These are phyloP conservation scores for Gossypium longicalyx DNA, from an alignment of 345 rosid genomes.

Conservation along the genomic window DNA sequence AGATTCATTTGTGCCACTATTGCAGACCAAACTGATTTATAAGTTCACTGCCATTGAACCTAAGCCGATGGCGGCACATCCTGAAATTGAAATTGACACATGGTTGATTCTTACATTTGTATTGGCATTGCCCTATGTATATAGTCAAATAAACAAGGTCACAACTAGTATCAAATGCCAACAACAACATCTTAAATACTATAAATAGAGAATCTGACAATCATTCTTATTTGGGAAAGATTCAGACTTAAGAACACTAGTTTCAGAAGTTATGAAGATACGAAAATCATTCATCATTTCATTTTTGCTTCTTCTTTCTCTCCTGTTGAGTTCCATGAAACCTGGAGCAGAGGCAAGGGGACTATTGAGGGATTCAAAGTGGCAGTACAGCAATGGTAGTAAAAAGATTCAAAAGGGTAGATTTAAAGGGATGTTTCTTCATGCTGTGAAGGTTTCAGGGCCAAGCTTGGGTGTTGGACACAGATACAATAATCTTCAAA, in stretches of 20 bases:
- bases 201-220: conserved; percentile 4
- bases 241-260: not conserved
- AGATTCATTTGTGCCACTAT: not conserved
- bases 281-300: conserved; percentile 7
- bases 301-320: conserved; percentile 18
- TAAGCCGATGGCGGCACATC: not conserved
- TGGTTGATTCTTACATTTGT: not conserved
- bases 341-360: conserved; percentile 24
- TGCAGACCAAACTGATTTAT: not conserved
- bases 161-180: not conserved
- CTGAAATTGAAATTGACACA: not conserved
- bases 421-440: conserved; percentile 3
- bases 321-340: conserved; percentile 9
- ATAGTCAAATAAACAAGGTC: conserved; percentile 9
- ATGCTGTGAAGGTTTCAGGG: conserved; percentile 29
- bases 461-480: conserved; percentile 39
- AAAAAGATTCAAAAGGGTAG: not conserved
- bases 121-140: not conserved
- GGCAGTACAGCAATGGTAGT: not conserved
- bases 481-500: not conserved
- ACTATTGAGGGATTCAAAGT: not conserved
- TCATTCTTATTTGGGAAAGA: not conserved
- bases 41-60: not conserved
- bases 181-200: not conserved
- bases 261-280: conserved; percentile 7